These are phyloP conservation scores for Phellinidium pouzarii DNA, from an alignment of 1,284 basidiomycete species.

Conservation along the genomic window DNA sequence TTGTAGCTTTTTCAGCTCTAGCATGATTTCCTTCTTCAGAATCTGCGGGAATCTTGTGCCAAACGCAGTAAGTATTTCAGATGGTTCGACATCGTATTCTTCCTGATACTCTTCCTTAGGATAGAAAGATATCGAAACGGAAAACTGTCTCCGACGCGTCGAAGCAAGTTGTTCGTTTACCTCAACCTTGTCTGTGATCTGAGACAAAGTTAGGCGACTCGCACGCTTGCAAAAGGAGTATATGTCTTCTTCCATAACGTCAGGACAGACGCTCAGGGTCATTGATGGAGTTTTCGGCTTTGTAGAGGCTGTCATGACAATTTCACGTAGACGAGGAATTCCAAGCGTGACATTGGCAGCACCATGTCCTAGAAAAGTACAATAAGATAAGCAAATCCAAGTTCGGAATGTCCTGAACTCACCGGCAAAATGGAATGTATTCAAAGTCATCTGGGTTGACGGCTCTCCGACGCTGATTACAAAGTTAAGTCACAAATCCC, in stretches of 20 bases:
- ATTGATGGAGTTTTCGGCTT: constrained; percentile 99
- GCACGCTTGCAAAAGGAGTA: constrained; percentile 88
- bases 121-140: constrained; percentile 81
- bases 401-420: constrained; percentile 25
- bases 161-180: constrained; percentile 78
- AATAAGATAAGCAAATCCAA: constrained; percentile 13
- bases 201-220: constrained; percentile 81
- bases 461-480: constrained; percentile 86
- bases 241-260: constrained; percentile 51
- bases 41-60: constrained; percentile 74
- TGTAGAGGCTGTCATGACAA: constrained; percentile 97
- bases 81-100: constrained; percentile 78
- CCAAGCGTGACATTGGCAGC: constrained; percentile 99
- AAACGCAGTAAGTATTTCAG: constrained; percentile 73
- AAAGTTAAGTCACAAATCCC: constrained; percentile 14
- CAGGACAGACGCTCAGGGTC: constrained; percentile 71
- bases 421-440: constrained; percentile 99
- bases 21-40: constrained; percentile 81
- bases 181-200: constrained; percentile 80
- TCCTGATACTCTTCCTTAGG: constrained; percentile 78
- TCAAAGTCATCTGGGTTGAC: constrained; percentile 99
- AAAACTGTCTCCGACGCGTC: constrained; percentile 78
- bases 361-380: constrained; percentile 70
- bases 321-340: constrained; percentile 97
- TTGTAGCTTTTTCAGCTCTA: constrained; percentile 83